Evolutionary conservation across 2,329 filamentous ascomycete species (phyloP), one percentile per base, ranked within the genome.

Genomic region (Periconia macrospinosa): DNA sequence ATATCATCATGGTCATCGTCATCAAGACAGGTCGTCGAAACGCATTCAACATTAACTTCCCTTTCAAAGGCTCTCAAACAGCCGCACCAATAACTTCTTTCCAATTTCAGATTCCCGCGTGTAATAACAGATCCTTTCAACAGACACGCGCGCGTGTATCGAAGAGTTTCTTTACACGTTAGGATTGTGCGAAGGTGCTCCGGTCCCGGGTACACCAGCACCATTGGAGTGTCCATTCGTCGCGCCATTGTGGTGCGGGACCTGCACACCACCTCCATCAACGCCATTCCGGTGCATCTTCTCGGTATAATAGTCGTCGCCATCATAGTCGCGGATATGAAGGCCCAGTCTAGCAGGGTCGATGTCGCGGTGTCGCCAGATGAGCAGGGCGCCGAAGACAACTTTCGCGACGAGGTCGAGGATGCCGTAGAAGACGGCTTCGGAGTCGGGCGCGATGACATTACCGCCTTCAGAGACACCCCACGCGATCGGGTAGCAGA

Each of bases 391-490:
- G 15, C 84, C 83, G 58, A 89, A 89, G 9, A 82, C 76, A 0
- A 85, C 84, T 74, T 89, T 89, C 7, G 86, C 81, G 2, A 88
- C 55, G 6, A 89, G 70, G 55, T 90, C 87, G 0, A 90, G 77
- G 2, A 89, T 74, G 41, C 86, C 85, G 65, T 90, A 90, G 67
- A 89, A 88, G 54, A 88, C 74, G 11, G 85, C 84, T 65, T 90
- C 87, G 0, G 82, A 83, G 64, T 90, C 86, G 0, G 85, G 82
- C 2, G 85, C 72, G 47, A 89, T 87, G 57, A 87, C 72, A 60
- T 88, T 88, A 11, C 84, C 86, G 30, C 85, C 86, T 70, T 88
- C 86, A 42, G 73, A 78, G 2, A 88, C 62, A 51, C 84, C 86
- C 84, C 86, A 88, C 19, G 81, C 79, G 30, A 70, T 47, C 0